Percentiles rank a stretch among this genome's conserved stretches.
Conservation (phyloP, 2,329 filamentous ascomycete genomes). For the Fusarium buharicum region DNA sequence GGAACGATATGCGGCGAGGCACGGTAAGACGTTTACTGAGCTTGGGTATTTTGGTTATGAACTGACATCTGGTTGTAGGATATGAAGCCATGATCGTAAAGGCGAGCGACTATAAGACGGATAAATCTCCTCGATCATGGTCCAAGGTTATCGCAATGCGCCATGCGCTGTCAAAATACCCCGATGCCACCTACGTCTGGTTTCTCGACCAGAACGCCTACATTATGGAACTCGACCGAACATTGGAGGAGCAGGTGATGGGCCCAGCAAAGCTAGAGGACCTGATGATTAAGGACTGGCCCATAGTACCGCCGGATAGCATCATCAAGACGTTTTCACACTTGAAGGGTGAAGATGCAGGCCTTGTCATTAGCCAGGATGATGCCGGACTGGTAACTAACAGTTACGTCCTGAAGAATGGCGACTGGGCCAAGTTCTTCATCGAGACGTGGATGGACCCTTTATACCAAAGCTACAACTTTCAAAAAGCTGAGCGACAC, state of each 20-base stretch:
- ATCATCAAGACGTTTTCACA: constrained; percentile 95
- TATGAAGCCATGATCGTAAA: constrained; percentile 87
- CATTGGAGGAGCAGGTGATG: constrained; percentile 78
- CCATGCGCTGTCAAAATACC: constrained; percentile 84
- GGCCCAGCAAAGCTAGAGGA: constrained; percentile 73
- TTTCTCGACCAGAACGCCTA: constrained; percentile 85
- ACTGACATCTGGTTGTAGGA: constrained; percentile 62
- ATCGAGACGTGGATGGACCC: constrained; percentile 97
- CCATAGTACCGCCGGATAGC: constrained; percentile 93
- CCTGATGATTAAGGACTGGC: constrained; percentile 84
- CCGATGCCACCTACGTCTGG: constrained; percentile 84
- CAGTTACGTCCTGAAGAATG: constrained; percentile 83
- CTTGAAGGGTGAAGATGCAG: constrained; percentile 79
- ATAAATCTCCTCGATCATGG: constrained; percentile 72
- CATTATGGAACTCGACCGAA: constrained; percentile 83
- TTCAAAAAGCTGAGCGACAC: constrained; percentile 92
- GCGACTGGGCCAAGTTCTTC: constrained; percentile 93
- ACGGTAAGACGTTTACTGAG: constrained; percentile 69
- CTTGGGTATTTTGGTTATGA: background rate
- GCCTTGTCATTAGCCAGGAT: constrained; percentile 87
- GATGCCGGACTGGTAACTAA: constrained; percentile 78
- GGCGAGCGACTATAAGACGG: constrained; percentile 78
- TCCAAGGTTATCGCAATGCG: constrained; percentile 84
- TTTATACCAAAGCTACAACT: constrained; percentile 92
- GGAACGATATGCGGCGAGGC: constrained; percentile 82